Evolutionary conservation across 2,329 filamentous ascomycete species (phyloP), one percentile per base, ranked within the genome.

Genomic region (Fusarium protoensiforme): DNA sequence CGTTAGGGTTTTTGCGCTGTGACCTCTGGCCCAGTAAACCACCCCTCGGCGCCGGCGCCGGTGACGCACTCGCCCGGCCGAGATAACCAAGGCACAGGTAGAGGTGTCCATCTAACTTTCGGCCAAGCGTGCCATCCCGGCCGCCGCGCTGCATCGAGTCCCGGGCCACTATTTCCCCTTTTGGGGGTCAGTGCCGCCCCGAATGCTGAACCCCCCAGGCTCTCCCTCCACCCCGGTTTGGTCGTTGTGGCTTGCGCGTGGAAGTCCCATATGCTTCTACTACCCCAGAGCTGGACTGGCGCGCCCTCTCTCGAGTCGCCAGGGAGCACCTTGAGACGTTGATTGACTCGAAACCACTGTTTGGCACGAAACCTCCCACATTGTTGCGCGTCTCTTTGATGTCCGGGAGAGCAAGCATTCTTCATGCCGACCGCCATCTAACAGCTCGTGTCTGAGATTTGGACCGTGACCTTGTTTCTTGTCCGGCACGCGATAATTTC

Each of bases 331-430:
- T 77, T 77, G 76, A 78, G 77, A 79, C 78, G 71, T 77, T 79
- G 75, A 75, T 71, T 77, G 68, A 76, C 70, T 71, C 76, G 68
- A 73, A 71, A 68, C 65, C 33, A 53, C 64, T 53, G 43, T 61
- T 53, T 48, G 59, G 56, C 65, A 61, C 62, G 43, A 33, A 43
- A 56, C 58, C 61, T 58, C 53, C 61, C 54, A 46, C 59, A 48
- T 65, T 62, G 67, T 54, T 68, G 61, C 18, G 73, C 68, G 68
- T 67, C 72, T 83, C 82, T 81, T 80, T 80, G 77, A 83, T 82
- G 46, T 76, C 84, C 80, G 83, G 85, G 81, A 74, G 33, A 18
- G 11, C 39, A 41, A 38, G 59, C 60, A 31, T 41, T 62, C 27
- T 39, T 62, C 46, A 43, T 51, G 51, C 62, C 41, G 43, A 27